Conservation (phyloP, 208 protist genomes). For the Wallacemonas collosoma region DNA sequence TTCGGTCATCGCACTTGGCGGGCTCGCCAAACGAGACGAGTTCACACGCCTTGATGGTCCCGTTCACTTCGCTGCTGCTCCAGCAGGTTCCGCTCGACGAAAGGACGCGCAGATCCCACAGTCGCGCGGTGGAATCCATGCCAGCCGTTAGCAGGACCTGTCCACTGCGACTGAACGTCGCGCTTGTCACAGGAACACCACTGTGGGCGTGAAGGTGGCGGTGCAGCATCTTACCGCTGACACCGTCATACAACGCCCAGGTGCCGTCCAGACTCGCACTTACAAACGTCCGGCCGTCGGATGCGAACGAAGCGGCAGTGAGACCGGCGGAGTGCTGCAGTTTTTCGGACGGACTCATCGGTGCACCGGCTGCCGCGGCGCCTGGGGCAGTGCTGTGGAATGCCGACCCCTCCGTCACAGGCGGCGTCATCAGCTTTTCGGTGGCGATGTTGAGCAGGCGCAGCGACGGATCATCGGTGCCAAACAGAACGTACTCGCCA, state of each 20-base stretch:
- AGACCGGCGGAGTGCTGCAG: constrained; percentile 73
- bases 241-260: constrained; percentile 77
- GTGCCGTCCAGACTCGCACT: constrained; percentile 73
- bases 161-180: constrained; percentile 76
- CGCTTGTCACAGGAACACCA: constrained; percentile 78
- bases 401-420: constrained; percentile 30
- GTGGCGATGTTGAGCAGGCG: constrained; percentile 76
- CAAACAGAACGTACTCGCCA: constrained; percentile 81
- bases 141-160: constrained; percentile 80
- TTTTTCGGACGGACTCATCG: constrained; percentile 9
- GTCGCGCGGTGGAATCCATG: constrained; percentile 77
- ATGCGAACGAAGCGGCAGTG: constrained; percentile 52
- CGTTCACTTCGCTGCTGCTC: constrained; percentile 20
- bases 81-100: constrained; percentile 20
- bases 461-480: constrained; percentile 69
- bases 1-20: constrained; percentile 72
- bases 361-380: constrained; percentile 7
- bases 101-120: constrained; percentile 79
- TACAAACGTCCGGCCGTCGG: constrained; percentile 65
- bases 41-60: constrained; percentile 28
- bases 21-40: constrained; percentile 79
- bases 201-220: constrained; percentile 67
- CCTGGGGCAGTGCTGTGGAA: constrained; percentile 13
- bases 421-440: constrained; percentile 56
- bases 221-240: constrained; percentile 65